A percentile compares a stretch with the other conserved stretches of the same genome.
Conservation (phyloP, 805 yeast genomes). For the Pichia eremophila region DNA sequence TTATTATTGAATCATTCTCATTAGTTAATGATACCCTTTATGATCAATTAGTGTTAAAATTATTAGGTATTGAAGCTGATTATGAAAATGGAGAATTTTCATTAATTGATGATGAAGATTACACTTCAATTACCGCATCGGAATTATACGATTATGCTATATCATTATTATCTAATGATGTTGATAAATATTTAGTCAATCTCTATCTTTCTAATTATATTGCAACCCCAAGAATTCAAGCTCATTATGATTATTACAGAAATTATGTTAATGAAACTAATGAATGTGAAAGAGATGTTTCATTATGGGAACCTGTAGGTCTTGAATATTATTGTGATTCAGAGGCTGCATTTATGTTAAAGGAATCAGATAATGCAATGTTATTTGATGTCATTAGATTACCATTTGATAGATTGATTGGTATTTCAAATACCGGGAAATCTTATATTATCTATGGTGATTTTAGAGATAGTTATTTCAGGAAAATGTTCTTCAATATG, state of each 20-base stretch:
- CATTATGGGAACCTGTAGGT: slow-evolving; percentile 32
- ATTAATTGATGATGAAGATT: slow-evolving; percentile 11
- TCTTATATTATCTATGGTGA: slow-evolving; percentile 59
- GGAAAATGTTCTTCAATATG: slow-evolving; percentile 48
- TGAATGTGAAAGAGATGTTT: slow-evolving; percentile 11
- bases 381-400: slow-evolving; percentile 14
- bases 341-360: slow-evolving; percentile 72
- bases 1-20: slow-evolving; percentile 33
- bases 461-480: slow-evolving; percentile 39
- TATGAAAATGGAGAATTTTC: slow-evolving; percentile 10
- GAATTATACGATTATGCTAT: slow-evolving; percentile 15
- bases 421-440: slow-evolving; percentile 29
- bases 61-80: slow-evolving; percentile 19
- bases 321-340: slow-evolving; percentile 47
- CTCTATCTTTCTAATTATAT: slow-evolving; percentile 38
- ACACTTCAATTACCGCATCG: slow-evolving; percentile 20
- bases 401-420: slow-evolving; percentile 60
- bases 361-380: slow-evolving; percentile 35
- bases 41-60: slow-evolving; percentile 22
- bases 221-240: slow-evolving; percentile 52
- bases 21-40: slow-evolving; percentile 30
- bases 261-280: slow-evolving; percentile 23
- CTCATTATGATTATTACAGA: slow-evolving; percentile 50
- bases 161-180: slow-evolving; percentile 8
- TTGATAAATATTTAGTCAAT: slow-evolving; percentile 24